phyloP scores from a whole-genome alignment of 495 filamentous ascomycete genomes.

The Peziza echinospora region DNA sequence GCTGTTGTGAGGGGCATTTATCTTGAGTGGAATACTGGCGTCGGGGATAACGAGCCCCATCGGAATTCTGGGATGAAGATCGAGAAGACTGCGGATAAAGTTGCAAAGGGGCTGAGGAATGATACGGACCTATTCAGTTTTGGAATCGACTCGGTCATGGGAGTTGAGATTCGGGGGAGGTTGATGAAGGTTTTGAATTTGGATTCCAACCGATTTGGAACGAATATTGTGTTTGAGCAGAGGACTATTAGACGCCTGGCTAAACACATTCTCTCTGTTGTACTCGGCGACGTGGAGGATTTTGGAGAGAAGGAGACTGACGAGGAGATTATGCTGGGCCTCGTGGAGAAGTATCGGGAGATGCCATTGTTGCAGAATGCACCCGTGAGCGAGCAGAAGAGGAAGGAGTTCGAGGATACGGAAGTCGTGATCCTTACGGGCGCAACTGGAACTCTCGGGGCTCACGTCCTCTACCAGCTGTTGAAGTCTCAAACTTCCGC shows the following conservation, averaged over 20 bases:
- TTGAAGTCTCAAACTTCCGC: constrained; percentile 10
- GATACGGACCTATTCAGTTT: constrained; percentile 31
- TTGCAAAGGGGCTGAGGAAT: constrained; percentile 1
- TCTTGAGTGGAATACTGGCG: background rate
- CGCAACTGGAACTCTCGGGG: constrained; percentile 39
- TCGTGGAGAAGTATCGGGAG: constrained; percentile 23
- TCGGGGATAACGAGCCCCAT: too few relatives aligned
- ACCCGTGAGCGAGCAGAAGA: constrained; percentile 3
- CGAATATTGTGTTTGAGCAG: constrained; percentile 29
- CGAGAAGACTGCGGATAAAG: background rate
- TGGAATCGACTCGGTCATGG: constrained; percentile 35
- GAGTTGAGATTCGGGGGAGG: constrained; percentile 26
- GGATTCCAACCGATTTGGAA: constrained; percentile 21
- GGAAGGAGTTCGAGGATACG: constrained; percentile 17
- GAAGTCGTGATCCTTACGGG: constrained; percentile 30
- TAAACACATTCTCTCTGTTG: constrained; percentile 16
- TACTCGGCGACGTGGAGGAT: constrained; percentile 12
- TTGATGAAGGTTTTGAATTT: constrained; percentile 20
- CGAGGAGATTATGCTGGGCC: constrained; percentile 18
- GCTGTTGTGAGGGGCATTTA: constrained; percentile 8
- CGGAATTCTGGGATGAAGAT: too few relatives aligned
- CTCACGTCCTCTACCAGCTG: constrained; percentile 31
- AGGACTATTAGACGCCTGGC: constrained; percentile 23
- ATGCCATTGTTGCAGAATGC: too few relatives aligned
- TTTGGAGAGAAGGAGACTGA: constrained; percentile 8